Evolutionary conservation across 331 rosid genomes (phyloP), one percentile per base, ranked within the genome.

Genomic region (Acacia concinna): DNA sequence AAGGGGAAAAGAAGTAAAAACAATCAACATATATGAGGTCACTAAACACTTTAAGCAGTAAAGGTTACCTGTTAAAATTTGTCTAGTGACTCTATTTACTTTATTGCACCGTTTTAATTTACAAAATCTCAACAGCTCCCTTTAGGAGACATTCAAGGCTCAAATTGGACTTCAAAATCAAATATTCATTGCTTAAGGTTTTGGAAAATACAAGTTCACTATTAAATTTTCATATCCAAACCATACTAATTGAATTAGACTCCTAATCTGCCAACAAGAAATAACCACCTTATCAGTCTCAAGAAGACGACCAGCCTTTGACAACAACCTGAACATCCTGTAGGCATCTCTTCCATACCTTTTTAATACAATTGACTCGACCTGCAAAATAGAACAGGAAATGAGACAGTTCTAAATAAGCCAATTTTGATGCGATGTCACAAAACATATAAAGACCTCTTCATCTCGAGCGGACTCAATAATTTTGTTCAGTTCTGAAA

Each of bases 261-360:
- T 78, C 73, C 34, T 46, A 73, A 77, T 73, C 67, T 21, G 34
- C 76, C 40, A 9, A 81, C 62, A 70, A 78, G 75, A 71, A 32
- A 56, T 60, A 68, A 82, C 80, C 74, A 95, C 99, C 96, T 89
- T 87, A 74, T 91, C 90, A 0, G 97, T 93, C 91, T 95, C 89
- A 38, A 87, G 78, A 46, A 89, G 81, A 72, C 84, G 81, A 78
- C 80, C 81, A 23, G 71, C 83, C 86, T 82, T 90, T 20, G 92
- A 86, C 74, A 95, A 90, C 73, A 89, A 79, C 87, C 98, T 90
- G 86, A 95, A 95, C 82, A 93, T 89, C 87, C 92, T 87, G 85
- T 90, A 90, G 62, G 96, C 94, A 78, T 95, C 94, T 71, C 73
- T 82, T 80, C 98, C 99, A 31, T 83, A 88, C 82, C 97, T 86